phyloP scores from a whole-genome alignment of 352 stramenopile genomes.

The Phytophthora brassicae region DNA sequence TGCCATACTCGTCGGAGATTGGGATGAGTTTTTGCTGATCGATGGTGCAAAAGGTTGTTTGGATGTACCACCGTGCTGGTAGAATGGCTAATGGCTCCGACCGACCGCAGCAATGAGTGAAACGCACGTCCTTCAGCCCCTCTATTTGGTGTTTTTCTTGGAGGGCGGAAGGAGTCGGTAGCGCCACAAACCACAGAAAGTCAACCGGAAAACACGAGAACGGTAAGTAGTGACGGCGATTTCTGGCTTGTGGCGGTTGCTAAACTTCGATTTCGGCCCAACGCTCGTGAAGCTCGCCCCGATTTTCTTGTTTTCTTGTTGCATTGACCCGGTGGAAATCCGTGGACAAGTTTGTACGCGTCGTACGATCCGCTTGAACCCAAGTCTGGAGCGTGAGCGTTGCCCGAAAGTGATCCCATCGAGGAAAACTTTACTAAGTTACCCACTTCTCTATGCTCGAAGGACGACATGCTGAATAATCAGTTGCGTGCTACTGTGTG shows the following conservation, averaged over 20 bases:
- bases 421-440: too few relatives aligned
- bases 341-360: conserved; percentile 16
- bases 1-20: conserved; percentile 24
- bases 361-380: conserved; percentile 20
- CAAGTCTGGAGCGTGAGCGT: not conserved
- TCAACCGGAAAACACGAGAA: not conserved
- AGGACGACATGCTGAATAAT: not conserved
- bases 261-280: conserved; percentile 23
- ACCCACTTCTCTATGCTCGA: too few relatives aligned
- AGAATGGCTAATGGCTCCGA: conserved; percentile 23
- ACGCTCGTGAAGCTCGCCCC: conserved; percentile 17
- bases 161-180: conserved; percentile 30
- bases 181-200: conserved; percentile 17
- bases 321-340: conserved; percentile 2
- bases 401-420: too few relatives aligned
- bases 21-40: conserved; percentile 4
- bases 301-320: conserved; percentile 8
- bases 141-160: conserved; percentile 9
- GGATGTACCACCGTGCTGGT: not conserved
- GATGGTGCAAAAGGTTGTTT: too few relatives aligned
- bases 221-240: conserved; percentile 4
- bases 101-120: conserved; percentile 2
- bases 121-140: conserved; percentile 12
- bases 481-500: not conserved
- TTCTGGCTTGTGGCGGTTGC: conserved; percentile 27